These are phyloP conservation scores for Collybia mongolica DNA, from an alignment of 768 basidiomycete species.

Conservation along the genomic window DNA sequence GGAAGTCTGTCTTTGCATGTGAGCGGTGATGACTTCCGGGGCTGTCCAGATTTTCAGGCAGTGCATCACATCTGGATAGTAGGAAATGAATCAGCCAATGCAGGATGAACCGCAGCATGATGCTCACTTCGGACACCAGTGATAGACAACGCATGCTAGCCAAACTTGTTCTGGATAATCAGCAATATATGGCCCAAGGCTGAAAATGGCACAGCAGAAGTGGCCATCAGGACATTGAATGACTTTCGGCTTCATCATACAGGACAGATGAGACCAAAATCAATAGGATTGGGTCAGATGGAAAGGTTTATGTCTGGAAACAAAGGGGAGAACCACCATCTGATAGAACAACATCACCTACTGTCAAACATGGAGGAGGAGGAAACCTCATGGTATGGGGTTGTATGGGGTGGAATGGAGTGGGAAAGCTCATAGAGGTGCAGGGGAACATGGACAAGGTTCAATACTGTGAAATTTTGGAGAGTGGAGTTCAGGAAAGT, in stretches of 20 bases:
- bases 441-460: too few relatives aligned
- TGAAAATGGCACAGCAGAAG: slow-evolving; percentile 15
- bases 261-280: too few relatives aligned
- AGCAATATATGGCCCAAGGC: slow-evolving; percentile 26
- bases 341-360: too few relatives aligned
- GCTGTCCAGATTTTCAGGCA: slow-evolving; percentile 1
- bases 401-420: too few relatives aligned
- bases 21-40: slow-evolving; percentile 5
- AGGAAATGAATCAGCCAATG: background rate
- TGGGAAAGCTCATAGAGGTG: too few relatives aligned
- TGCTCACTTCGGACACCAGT: slow-evolving; percentile 24
- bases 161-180: slow-evolving; percentile 24
- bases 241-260: slow-evolving; percentile 9
- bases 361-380: too few relatives aligned
- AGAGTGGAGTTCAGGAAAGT: too few relatives aligned
- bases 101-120: slow-evolving; percentile 1
- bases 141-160: slow-evolving; percentile 19
- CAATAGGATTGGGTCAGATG: too few relatives aligned
- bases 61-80: slow-evolving; percentile 9
- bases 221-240: slow-evolving; percentile 24
- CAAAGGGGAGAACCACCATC: too few relatives aligned
- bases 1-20: slow-evolving; percentile 10
- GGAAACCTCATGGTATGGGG: too few relatives aligned
- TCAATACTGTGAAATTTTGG: too few relatives aligned
- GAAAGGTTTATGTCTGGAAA: too few relatives aligned